Percentiles rank a stretch among this genome's conserved stretches.
phyloP scores from a whole-genome alignment of 1,284 basidiomycete species.

The Trichosporon sp. region DNA sequence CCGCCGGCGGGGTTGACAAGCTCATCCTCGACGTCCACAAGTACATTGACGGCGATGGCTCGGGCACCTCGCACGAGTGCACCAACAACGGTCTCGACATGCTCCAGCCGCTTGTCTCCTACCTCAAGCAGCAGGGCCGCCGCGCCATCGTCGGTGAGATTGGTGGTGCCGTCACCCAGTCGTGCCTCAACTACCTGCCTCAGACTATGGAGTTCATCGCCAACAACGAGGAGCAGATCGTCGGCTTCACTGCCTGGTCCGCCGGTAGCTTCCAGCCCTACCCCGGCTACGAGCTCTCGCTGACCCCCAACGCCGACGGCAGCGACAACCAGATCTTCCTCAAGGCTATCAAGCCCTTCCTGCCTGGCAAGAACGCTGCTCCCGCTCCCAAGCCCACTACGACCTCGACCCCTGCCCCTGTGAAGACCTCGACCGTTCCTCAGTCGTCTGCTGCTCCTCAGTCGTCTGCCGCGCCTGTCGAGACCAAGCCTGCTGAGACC shows the following conservation, averaged over 20 bases:
- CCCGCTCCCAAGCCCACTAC: not conserved
- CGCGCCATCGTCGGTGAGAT: conserved; percentile 59
- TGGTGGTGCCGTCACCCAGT: conserved; percentile 53
- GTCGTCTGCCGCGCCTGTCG: not conserved
- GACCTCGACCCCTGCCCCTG: not conserved
- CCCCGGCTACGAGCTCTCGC: conserved; percentile 28
- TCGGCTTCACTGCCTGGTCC: conserved; percentile 55
- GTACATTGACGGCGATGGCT: conserved; percentile 59
- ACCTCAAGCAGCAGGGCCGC: conserved; percentile 53
- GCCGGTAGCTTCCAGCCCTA: conserved; percentile 32
- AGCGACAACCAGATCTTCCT: conserved; percentile 30
- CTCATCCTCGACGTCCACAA: conserved; percentile 61
- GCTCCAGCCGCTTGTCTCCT: conserved; percentile 51
- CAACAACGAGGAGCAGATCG: conserved; percentile 50
- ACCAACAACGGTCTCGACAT: conserved; percentile 53
- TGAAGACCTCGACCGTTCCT: conserved; percentile 1
- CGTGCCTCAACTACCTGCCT: conserved; percentile 36
- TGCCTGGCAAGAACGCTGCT: conserved; percentile 22
- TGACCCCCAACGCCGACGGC: conserved; percentile 27
- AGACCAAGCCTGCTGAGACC: too few relatives aligned
- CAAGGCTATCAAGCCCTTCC: conserved; percentile 31
- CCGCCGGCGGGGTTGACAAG: conserved; percentile 51
- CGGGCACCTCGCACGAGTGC: conserved; percentile 54
- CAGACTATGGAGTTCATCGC: conserved; percentile 54
- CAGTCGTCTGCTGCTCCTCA: not conserved